Conservation (phyloP, 2,329 filamentous ascomycete species). For the Pseudohalonectria lignicola region DNA sequence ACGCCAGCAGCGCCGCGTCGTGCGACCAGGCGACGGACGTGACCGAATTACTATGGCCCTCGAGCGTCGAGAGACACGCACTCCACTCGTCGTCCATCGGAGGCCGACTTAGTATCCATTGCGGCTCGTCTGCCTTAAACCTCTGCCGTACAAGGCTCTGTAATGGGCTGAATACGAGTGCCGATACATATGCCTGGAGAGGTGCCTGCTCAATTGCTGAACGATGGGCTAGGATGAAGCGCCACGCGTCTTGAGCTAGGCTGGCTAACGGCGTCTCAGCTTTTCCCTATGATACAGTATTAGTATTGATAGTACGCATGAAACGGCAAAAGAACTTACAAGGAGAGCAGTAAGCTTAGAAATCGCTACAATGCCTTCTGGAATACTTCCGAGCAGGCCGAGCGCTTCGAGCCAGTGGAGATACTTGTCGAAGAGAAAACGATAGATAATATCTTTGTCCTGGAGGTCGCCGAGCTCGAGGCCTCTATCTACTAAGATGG, state of each 20-base stretch:
- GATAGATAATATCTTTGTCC: conserved; percentile 13
- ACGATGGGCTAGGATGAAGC: conserved; percentile 16
- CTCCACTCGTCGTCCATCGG: conserved; percentile 2
- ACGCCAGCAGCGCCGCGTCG: conserved; percentile 1
- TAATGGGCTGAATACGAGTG: conserved; percentile 18
- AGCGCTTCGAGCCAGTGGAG: conserved; percentile 33
- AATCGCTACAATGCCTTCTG: conserved; percentile 12
- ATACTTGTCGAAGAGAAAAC: conserved; percentile 22
- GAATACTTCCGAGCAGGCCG: conserved; percentile 17
- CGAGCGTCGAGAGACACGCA: conserved; percentile 9
- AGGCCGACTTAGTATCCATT: conserved; percentile 10
- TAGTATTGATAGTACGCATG: background rate
- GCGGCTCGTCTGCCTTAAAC: conserved; percentile 9
- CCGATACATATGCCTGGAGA: conserved; percentile 21
- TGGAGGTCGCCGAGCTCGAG: conserved; percentile 7
- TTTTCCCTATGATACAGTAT: background rate
- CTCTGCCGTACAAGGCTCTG: conserved; percentile 9
- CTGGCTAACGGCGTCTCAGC: conserved; percentile 2
- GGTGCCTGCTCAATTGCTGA: conserved; percentile 15
- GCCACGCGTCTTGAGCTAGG: conserved; percentile 16
- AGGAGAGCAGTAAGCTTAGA: conserved; percentile 8
- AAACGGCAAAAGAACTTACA: conserved; percentile 5
- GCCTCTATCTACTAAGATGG: background rate
- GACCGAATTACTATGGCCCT: conserved; percentile 7
- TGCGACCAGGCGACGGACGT: conserved; percentile 1